A percentile compares a stretch with the other conserved stretches of the same genome.
Conservation (phyloP, 345 rosid species). For the Anastatica hierochuntica region DNA sequence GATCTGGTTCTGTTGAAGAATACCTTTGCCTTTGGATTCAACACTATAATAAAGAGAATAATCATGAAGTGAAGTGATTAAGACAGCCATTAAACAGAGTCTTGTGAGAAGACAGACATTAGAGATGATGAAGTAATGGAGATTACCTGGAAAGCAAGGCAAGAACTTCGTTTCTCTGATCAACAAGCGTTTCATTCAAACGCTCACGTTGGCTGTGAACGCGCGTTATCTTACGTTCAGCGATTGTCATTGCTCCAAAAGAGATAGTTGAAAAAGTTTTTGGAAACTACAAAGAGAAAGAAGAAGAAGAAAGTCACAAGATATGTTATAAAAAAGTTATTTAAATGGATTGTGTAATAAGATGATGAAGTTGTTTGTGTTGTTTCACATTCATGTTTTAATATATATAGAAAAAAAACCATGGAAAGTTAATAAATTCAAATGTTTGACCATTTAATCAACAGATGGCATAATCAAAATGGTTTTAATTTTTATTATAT, state of each 20-base stretch:
- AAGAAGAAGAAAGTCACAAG: too few species aligned
- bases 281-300: conserved; percentile 12
- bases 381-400: conserved; percentile 8
- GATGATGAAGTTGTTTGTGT: neutral
- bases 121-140: neutral
- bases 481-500: too few species aligned
- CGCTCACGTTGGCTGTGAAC: conserved; percentile 68
- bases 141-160: conserved; percentile 65
- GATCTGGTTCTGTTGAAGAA: conserved; percentile 62
- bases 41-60: conserved; percentile 36
- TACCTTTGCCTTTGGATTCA: conserved; percentile 69
- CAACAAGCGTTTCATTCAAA: conserved; percentile 56
- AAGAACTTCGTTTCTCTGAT: conserved; percentile 56
- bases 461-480: too few species aligned
- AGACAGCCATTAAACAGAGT: neutral
- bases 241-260: conserved; percentile 37
- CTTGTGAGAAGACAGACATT: neutral
- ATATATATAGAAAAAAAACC: neutral
- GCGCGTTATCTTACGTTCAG: conserved; percentile 45
- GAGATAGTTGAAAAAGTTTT: conserved; percentile 2
- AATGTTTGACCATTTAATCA: too few species aligned
- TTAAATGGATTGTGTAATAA: neutral
- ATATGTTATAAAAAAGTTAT: too few species aligned
- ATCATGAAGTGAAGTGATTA: neutral
- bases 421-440: neutral